A percentile compares a stretch with the other conserved stretches of the same genome.
phyloP scores from a whole-genome alignment of 192 early-diverging fungal species.

The Coemansia sp. region DNA sequence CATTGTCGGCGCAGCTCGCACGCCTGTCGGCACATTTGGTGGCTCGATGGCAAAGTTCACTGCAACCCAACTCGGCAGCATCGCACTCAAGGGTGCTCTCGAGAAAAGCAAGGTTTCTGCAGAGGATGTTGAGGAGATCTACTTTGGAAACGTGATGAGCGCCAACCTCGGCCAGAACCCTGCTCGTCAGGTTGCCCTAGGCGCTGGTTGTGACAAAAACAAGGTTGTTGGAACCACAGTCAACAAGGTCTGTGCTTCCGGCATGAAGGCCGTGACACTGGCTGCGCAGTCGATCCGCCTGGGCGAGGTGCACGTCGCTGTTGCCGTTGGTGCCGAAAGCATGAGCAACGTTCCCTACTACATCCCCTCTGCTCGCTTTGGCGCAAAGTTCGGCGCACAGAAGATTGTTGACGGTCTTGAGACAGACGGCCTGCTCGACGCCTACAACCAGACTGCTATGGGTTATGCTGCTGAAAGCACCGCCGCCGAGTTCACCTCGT shows the following conservation, averaged over 20 bases:
- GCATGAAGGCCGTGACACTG: constrained; percentile 75
- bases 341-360: constrained; percentile 86
- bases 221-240: constrained; percentile 70
- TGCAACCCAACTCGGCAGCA: constrained; percentile 79
- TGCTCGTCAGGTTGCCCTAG: constrained; percentile 75
- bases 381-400: constrained; percentile 71
- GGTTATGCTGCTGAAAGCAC: constrained; percentile 79
- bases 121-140: constrained; percentile 68
- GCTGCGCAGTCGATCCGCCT: constrained; percentile 73
- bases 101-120: constrained; percentile 58
- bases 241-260: constrained; percentile 83
- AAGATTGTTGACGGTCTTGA: constrained; percentile 73
- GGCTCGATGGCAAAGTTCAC: constrained; percentile 81
- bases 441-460: constrained; percentile 71
- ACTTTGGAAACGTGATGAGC: constrained; percentile 75
- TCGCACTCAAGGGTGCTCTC: constrained; percentile 77
- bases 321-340: constrained; percentile 76
- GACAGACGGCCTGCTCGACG: constrained; percentile 74
- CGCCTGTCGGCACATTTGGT: constrained; percentile 88
- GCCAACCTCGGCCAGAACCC: constrained; percentile 85
- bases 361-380: constrained; percentile 72
- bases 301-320: constrained; percentile 67
- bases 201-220: constrained; percentile 61
- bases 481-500: constrained; percentile 72
- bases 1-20: constrained; percentile 87